phyloP scores from a whole-genome alignment of 129 eudicot genomes.

The Rutidosis leptorrhynchoides region DNA sequence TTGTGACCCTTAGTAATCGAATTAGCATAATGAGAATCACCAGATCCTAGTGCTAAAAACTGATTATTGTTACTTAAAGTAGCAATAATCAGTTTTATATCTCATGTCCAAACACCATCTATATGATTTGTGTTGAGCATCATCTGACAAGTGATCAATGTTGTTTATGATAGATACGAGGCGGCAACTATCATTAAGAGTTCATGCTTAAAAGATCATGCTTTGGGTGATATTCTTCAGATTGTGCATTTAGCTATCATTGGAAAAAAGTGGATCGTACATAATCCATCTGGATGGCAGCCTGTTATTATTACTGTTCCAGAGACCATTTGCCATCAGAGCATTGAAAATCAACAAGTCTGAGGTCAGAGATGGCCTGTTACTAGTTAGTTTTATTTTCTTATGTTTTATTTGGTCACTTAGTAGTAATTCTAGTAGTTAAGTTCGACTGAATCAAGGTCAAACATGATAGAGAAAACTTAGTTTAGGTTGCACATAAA shows the following conservation, averaged over 20 bases:
- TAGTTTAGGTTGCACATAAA: conserved; percentile 23
- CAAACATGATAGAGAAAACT: conserved; percentile 21
- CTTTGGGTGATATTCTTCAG: conserved; percentile 78
- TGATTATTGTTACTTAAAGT: neutral
- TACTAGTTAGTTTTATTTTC: neutral
- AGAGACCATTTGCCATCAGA: conserved; percentile 54
- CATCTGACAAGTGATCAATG: neutral
- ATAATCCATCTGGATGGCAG: conserved; percentile 79
- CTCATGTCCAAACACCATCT: neutral
- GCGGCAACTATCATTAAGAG: conserved; percentile 74
- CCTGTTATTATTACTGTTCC: conserved; percentile 65
- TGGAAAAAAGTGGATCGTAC: conserved; percentile 67
- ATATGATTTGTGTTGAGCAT: neutral
- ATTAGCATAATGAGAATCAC: neutral
- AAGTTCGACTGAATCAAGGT: conserved; percentile 20
- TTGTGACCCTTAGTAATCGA: neutral
- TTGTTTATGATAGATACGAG: conserved; percentile 54
- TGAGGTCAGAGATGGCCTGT: conserved; percentile 23
- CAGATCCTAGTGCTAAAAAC: neutral
- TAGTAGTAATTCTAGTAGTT: conserved; percentile 17
- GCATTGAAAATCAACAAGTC: conserved; percentile 21
- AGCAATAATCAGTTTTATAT: neutral
- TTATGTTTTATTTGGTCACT: conserved; percentile 7
- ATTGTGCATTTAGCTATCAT: conserved; percentile 66
- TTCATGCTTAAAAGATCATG: conserved; percentile 58